These are phyloP conservation scores for Metarhizium anisopliae DNA, from an alignment of 2,329 filamentous ascomycete genomes.

Conservation along the genomic window DNA sequence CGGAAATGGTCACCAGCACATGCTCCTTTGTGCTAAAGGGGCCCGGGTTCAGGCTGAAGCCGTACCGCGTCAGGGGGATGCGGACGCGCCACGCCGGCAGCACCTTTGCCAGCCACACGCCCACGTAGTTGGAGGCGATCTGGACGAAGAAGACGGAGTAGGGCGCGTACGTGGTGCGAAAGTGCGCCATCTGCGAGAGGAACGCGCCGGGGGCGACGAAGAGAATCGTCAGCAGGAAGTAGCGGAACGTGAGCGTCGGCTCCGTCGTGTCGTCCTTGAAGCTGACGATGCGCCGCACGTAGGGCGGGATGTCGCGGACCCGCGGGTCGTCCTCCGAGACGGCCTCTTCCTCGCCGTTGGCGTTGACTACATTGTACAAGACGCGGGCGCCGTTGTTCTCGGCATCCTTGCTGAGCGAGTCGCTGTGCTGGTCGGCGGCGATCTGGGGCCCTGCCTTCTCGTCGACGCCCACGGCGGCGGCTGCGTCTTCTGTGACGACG, in stretches of 20 bases:
- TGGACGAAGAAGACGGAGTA: slow-evolving; percentile 56
- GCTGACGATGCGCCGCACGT: slow-evolving; percentile 44
- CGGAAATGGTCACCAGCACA: slow-evolving; percentile 45
- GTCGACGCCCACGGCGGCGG: slow-evolving; percentile 3
- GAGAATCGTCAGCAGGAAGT: slow-evolving; percentile 44
- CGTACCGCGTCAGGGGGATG: slow-evolving; percentile 36
- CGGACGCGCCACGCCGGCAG: slow-evolving; percentile 38
- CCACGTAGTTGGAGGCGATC: slow-evolving; percentile 46
- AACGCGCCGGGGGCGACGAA: slow-evolving; percentile 51
- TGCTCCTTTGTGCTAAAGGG: slow-evolving; percentile 51
- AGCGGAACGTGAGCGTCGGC: slow-evolving; percentile 50
- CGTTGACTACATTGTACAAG: slow-evolving; percentile 11
- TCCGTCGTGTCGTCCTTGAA: slow-evolving; percentile 46
- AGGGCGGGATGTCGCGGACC: slow-evolving; percentile 42
- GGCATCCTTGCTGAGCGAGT: slow-evolving; percentile 3
- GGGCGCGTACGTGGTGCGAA: slow-evolving; percentile 46
- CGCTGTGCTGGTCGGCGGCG: not conserved
- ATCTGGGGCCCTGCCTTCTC: slow-evolving; percentile 5
- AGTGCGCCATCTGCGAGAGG: slow-evolving; percentile 46
- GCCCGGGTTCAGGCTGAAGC: slow-evolving; percentile 46
- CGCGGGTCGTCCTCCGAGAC: slow-evolving; percentile 38
- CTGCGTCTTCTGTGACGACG: slow-evolving; percentile 1
- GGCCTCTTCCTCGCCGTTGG: slow-evolving; percentile 17
- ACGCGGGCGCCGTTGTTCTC: slow-evolving; percentile 5
- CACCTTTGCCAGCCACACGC: slow-evolving; percentile 40